These are phyloP conservation scores for Wickerhamiella kurtzmanii DNA, from an alignment of 805 yeast genomes.

Conservation along the genomic window DNA sequence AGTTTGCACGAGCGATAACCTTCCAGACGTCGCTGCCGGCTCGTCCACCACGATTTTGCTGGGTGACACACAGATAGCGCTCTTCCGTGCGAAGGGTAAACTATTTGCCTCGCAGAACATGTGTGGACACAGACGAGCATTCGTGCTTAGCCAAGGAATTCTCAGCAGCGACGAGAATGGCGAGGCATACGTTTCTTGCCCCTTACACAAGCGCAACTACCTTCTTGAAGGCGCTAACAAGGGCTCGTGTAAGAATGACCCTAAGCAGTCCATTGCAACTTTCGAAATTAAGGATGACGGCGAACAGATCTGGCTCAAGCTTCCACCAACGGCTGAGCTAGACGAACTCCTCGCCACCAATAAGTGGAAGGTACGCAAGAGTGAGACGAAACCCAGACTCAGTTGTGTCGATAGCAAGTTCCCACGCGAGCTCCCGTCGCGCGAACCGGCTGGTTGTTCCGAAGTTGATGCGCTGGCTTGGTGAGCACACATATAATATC, in stretches of 20 bases:
- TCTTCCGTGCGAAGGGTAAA: constrained; percentile 26
- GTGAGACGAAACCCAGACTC: constrained; percentile 2
- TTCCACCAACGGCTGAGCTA: constrained; percentile 27
- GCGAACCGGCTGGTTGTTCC: constrained; percentile 1
- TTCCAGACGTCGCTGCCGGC: constrained; percentile 24
- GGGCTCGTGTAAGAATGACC: constrained; percentile 26
- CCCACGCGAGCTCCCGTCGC: constrained; percentile 4
- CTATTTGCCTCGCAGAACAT: constrained; percentile 29
- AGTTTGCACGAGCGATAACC: constrained; percentile 21
- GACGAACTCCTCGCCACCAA: constrained; percentile 27
- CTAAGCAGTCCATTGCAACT: constrained; percentile 25
- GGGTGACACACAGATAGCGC: constrained; percentile 29
- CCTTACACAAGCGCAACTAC: constrained; percentile 28
- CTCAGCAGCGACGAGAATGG: constrained; percentile 24
- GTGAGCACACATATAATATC: not conserved
- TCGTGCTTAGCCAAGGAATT: constrained; percentile 28
- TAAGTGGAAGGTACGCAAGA: constrained; percentile 25
- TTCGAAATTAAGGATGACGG: constrained; percentile 27
- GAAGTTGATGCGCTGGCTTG: constrained; percentile 3
- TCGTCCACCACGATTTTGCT: constrained; percentile 25
- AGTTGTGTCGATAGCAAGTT: constrained; percentile 1
- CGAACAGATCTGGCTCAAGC: constrained; percentile 22
- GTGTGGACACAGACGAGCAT: constrained; percentile 32
- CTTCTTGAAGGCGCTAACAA: constrained; percentile 19
- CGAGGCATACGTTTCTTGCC: constrained; percentile 27